A percentile compares a stretch with the other conserved stretches of the same genome.
These are phyloP conservation scores for Ogataea pignaliae DNA, from an alignment of 805 yeast genomes.

Conservation along the genomic window DNA sequence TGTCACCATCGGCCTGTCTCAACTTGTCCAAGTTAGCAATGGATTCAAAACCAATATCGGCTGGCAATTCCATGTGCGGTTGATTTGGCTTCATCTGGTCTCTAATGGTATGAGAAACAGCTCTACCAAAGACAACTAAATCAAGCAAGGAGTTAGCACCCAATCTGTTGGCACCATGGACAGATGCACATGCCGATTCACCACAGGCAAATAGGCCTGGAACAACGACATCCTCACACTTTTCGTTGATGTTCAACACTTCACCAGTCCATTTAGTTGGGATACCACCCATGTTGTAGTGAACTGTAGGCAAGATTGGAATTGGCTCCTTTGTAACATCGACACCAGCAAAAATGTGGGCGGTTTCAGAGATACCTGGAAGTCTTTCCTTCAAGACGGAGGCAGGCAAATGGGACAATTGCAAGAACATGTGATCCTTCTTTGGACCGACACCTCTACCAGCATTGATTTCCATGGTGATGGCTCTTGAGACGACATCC, in stretches of 20 bases:
- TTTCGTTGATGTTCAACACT: constrained; percentile 74
- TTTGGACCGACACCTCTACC: constrained; percentile 99
- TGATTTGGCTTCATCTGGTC: constrained; percentile 83
- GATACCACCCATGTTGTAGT: constrained; percentile 99
- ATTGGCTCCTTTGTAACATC: constrained; percentile 99
- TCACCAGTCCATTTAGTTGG: constrained; percentile 98
- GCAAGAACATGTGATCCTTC: constrained; percentile 93
- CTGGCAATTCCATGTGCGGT: constrained; percentile 78
- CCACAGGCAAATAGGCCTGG: constrained; percentile 97
- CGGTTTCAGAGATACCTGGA: constrained; percentile 99
- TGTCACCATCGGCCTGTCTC: constrained; percentile 81
- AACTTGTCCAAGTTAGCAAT: constrained; percentile 85
- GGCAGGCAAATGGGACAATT: constrained; percentile 91
- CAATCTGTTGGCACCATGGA: constrained; percentile 98
- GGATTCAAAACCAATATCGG: constrained; percentile 84
- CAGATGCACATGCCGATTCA: constrained; percentile 98
- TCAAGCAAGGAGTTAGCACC: constrained; percentile 98
- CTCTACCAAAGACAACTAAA: constrained; percentile 97
- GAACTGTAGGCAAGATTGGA: constrained; percentile 97
- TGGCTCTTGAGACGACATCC: constrained; percentile 97
- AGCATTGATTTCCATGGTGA: constrained; percentile 96
- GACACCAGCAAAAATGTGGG: constrained; percentile 97
- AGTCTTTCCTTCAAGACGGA: constrained; percentile 88
- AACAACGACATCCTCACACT: constrained; percentile 86
- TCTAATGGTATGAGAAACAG: constrained; percentile 88